Base-by-base conservation (phyloP, 768 basidiomycete species). In the Boletus vinaceobasis region DNA sequence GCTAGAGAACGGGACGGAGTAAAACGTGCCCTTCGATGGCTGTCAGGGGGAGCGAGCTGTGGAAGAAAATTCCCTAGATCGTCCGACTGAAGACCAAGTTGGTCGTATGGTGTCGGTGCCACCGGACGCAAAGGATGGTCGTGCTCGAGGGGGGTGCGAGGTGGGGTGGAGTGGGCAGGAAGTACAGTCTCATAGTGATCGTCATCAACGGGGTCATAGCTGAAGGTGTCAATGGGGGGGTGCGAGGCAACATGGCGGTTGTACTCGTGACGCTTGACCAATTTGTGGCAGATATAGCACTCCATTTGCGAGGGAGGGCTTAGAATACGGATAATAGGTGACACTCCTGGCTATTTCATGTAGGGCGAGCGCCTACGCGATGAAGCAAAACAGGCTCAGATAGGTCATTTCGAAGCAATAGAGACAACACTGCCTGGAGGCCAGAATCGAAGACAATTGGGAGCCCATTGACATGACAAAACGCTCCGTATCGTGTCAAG, bases 201-300 rank as follows among this genome's bases (percentile, higher is more conserved):
- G 36, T 59, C 45, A 36, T 37, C n/a, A 13, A 23, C 48, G 5
- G 27, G 35, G 13, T 48, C 44, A 5, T 47, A 43, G 50, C 49
- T 44, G n/a, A 42, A 33, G 2, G 40, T 6, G n/a, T n/a, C n/a
- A n/a, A n/a, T n/a, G n/a, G n/a, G n/a, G n/a, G n/a, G n/a, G n/a
- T n/a, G 56, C 6, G 56, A 56, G 10, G 33, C 39, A 40, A 58
- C 6, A 55, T 66, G 65, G 13, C 7, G 47, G 9, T 27, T 42
- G 35, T 55, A 62, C n/a, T 67, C 45, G 38, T 55, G 21, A 9
- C 32, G 60, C 36, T 48, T 3, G 39, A 66, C n/a, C 17, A n/a
- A 6, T 17, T 38, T 13, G 27, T 49, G 43, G 38, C 65, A 68
- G 37, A 65, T 50, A 45, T 54, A 45, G 14, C 65, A 66, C 58